Conservation (phyloP, 1,139 yeast species). For the Taphrina communis region DNA sequence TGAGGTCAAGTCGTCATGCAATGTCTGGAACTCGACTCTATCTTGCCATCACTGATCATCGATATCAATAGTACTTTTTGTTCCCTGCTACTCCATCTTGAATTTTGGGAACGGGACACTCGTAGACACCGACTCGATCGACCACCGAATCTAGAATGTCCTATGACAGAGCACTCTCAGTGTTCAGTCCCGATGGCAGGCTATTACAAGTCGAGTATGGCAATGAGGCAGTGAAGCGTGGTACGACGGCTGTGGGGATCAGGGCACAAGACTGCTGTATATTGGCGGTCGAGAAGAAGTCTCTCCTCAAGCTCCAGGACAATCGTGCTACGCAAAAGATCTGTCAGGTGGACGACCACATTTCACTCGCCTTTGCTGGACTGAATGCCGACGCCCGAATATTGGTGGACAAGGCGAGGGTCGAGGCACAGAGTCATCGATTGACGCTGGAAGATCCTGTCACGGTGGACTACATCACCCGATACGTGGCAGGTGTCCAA, state of each 20-base stretch:
- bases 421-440: slow-evolving; percentile 96
- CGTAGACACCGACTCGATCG: background rate
- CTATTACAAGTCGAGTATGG: slow-evolving; percentile 84
- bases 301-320: slow-evolving; percentile 92
- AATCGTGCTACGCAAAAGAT: slow-evolving; percentile 96
- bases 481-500: slow-evolving; percentile 95
- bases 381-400: slow-evolving; percentile 97
- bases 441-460: slow-evolving; percentile 94
- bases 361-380: slow-evolving; percentile 94
- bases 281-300: slow-evolving; percentile 94
- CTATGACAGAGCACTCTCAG: slow-evolving; percentile 98
- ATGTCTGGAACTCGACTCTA: too few relatives aligned
- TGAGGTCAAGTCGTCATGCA: too few relatives aligned
- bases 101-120: too few relatives aligned
- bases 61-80: too few relatives aligned
- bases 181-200: slow-evolving; percentile 85
- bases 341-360: slow-evolving; percentile 87
- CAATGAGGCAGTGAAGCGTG: slow-evolving; percentile 95
- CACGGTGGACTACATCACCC: slow-evolving; percentile 86
- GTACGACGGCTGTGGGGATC: slow-evolving; percentile 94
- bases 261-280: slow-evolving; percentile 89
- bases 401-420: slow-evolving; percentile 90
- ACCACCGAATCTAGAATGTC: slow-evolving; percentile 14
- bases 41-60: too few relatives aligned
- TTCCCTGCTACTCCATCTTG: too few relatives aligned